These are phyloP conservation scores for Penicillium concentricum DNA, from an alignment of 2,329 filamentous ascomycete genomes.

Conservation along the genomic window DNA sequence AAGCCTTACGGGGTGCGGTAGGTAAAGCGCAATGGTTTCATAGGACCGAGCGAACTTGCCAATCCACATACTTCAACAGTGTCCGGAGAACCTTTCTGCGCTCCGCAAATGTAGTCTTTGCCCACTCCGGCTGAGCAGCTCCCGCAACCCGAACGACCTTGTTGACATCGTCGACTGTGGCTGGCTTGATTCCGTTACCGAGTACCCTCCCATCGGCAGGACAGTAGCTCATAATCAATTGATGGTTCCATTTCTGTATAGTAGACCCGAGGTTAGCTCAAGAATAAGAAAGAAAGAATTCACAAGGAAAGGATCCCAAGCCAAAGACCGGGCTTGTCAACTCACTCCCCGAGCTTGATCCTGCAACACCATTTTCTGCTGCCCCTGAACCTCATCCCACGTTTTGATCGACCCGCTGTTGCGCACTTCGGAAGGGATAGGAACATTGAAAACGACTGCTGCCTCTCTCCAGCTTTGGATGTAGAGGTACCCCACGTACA, in stretches of 20 bases:
- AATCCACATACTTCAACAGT: conserved; percentile 60
- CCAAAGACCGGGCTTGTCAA: conserved; percentile 1
- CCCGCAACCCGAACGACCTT: conserved; percentile 70
- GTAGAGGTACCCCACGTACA: conserved; percentile 35
- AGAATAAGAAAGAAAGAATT: background rate
- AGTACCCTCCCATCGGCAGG: conserved; percentile 86
- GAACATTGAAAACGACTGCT: conserved; percentile 39
- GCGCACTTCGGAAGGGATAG: conserved; percentile 37
- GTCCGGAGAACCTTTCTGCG: conserved; percentile 77
- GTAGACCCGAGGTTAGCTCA: conserved; percentile 16
- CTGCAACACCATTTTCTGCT: conserved; percentile 37
- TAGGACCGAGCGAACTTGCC: background rate
- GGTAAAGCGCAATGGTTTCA: background rate
- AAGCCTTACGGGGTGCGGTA: background rate
- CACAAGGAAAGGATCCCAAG: background rate
- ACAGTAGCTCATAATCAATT: conserved; percentile 52
- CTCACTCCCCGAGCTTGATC: conserved; percentile 42
- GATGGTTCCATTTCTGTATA: conserved; percentile 39
- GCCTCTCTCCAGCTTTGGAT: conserved; percentile 31
- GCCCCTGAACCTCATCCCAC: conserved; percentile 37
- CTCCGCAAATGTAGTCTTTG: conserved; percentile 71
- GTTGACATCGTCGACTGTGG: conserved; percentile 75
- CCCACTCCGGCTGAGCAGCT: conserved; percentile 75
- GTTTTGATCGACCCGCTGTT: conserved; percentile 30
- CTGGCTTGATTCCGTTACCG: conserved; percentile 64